Conservation (phyloP, 257 asterid genomes). For the Ajuga chamaepitys region DNA sequence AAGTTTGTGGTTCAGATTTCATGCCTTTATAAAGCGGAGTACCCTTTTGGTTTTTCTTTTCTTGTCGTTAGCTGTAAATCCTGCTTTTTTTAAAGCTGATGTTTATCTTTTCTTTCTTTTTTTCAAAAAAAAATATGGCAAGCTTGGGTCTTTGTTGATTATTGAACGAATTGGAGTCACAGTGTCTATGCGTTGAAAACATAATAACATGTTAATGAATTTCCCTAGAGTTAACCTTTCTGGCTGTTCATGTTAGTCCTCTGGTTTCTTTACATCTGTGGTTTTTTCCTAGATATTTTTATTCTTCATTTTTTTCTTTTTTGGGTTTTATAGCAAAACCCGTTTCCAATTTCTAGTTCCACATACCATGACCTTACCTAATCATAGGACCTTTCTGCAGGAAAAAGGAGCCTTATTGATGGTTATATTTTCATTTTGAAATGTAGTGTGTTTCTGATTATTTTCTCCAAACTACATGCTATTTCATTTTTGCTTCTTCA, state of each 20-base stretch:
- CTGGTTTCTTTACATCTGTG: not conserved
- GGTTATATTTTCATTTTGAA: not conserved
- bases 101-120: no score
- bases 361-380: not conserved
- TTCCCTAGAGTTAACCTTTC: not conserved
- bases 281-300: not conserved
- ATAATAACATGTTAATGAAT: not conserved
- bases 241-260: not conserved
- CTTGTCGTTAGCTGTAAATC: not conserved
- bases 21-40: not conserved
- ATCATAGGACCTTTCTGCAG: not conserved
- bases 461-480: constrained; percentile 1
- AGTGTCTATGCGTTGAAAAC: not conserved
- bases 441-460: constrained; percentile 2
- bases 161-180: not conserved
- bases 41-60: not conserved
- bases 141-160: not conserved
- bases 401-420: not conserved
- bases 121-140: no score
- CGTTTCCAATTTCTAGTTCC: not conserved
- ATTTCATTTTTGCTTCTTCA: constrained; percentile 25
- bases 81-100: not conserved
- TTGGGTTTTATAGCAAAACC: not conserved
- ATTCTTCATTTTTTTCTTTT: no score
- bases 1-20: not conserved